Percentiles rank a stretch among this genome's conserved stretches.
Evolutionary conservation across 2,329 filamentous ascomycete genomes (phyloP).

Genomic region (Dendrostoma leiphaemia): DNA sequence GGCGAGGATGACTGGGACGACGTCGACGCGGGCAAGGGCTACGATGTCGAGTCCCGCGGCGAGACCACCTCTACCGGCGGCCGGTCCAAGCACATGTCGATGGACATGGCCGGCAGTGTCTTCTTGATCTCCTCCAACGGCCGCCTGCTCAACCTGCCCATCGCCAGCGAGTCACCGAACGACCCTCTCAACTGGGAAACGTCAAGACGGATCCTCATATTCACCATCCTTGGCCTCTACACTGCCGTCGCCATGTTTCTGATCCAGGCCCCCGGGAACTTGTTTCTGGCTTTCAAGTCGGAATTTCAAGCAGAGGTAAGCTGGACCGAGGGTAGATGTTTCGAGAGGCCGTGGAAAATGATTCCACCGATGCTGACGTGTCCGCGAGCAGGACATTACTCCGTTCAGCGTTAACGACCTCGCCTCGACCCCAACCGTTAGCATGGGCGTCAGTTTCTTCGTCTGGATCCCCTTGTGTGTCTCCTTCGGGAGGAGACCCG

Average conservation of each 20-base stretch:
- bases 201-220: conserved; percentile 19
- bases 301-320: conserved; percentile 24
- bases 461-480: conserved; percentile 36
- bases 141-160: conserved; percentile 28
- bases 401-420: conserved; percentile 28
- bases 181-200: conserved; percentile 30
- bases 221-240: conserved; percentile 21
- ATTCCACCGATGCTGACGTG: too few relatives aligned
- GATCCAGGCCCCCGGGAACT: conserved; percentile 24
- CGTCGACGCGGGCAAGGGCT: neutral
- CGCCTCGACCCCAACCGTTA: conserved; percentile 29
- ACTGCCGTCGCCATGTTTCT: conserved; percentile 22
- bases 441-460: conserved; percentile 33
- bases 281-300: conserved; percentile 19
- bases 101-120: conserved; percentile 26
- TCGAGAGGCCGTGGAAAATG: too few relatives aligned
- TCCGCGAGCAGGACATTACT: conserved; percentile 24
- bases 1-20: neutral
- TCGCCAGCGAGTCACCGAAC: conserved; percentile 28
- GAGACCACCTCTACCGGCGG: conserved; percentile 6
- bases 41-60: conserved; percentile 2
- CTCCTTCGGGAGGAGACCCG: conserved; percentile 35
- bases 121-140: conserved; percentile 32
- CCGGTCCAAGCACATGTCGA: conserved; percentile 14
- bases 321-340: too few relatives aligned